Evolutionary conservation across 73 alveolate genomes (phyloP).

Genomic region (Paramecium caudatum): DNA sequence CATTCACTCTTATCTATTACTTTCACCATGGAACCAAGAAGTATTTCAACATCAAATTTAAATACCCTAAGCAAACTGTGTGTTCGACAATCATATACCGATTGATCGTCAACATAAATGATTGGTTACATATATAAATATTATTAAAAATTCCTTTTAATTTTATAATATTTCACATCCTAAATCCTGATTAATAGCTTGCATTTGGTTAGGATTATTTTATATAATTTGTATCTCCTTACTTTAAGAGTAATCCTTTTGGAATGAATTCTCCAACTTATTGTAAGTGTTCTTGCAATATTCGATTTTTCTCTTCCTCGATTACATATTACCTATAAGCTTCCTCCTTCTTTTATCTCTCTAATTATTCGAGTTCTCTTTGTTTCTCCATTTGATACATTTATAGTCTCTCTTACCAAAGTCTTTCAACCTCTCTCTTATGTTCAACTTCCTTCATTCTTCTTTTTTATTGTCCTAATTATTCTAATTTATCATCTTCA

Average conservation of each 20-base stretch:
- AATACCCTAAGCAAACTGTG: conserved; percentile 19
- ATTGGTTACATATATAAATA: neutral
- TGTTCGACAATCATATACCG: conserved; percentile 36
- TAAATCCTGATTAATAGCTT: conserved; percentile 59
- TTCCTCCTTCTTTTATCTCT: conserved; percentile 55
- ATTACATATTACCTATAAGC: conserved; percentile 58
- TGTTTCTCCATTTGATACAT: conserved; percentile 72
- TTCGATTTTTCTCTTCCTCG: conserved; percentile 68
- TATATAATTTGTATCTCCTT: conserved; percentile 69
- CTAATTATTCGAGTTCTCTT: conserved; percentile 70
- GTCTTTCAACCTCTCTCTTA: conserved; percentile 75
- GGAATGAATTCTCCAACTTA: conserved; percentile 76
- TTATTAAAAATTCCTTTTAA: neutral
- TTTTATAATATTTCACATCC: neutral
- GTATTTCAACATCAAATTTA: neutral
- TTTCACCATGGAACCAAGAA: neutral
- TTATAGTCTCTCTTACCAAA: conserved; percentile 72
- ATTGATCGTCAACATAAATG: neutral
- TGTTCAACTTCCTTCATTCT: conserved; percentile 77
- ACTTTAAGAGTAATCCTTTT: conserved; percentile 69
- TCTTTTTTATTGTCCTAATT: conserved; percentile 66
- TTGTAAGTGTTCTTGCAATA: conserved; percentile 63
- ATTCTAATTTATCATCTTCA: conserved; percentile 72
- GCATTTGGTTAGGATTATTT: conserved; percentile 64
- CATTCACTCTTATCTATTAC: neutral